Evolutionary conservation across 2,329 filamentous ascomycete species (phyloP).

Genomic region (Cadophora sp.): DNA sequence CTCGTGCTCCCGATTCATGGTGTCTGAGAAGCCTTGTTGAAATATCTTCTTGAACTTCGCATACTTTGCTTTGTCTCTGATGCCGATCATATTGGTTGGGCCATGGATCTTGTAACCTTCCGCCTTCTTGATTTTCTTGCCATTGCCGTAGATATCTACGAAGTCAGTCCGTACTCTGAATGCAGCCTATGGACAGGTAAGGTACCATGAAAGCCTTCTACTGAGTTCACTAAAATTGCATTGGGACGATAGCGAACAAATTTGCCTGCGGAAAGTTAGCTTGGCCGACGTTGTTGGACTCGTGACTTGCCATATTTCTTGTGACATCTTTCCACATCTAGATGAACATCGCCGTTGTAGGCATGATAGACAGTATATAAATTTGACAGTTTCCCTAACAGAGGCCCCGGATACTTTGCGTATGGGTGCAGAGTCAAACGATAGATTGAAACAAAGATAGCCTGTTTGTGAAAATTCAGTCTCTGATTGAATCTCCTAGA

Average conservation of each 20-base stretch:
- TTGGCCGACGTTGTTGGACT: neutral
- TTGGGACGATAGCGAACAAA: slow-evolving; percentile 38
- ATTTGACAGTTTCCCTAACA: slow-evolving; percentile 41
- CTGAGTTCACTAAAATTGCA: slow-evolving; percentile 27
- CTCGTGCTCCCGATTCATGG: slow-evolving; percentile 27
- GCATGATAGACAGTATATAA: slow-evolving; percentile 44
- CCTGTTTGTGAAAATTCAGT: slow-evolving; percentile 6
- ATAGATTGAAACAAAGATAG: slow-evolving; percentile 50
- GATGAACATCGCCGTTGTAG: slow-evolving; percentile 46
- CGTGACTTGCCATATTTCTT: slow-evolving; percentile 44
- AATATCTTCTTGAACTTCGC: slow-evolving; percentile 58
- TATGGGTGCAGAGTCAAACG: slow-evolving; percentile 42
- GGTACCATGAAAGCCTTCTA: slow-evolving; percentile 28
- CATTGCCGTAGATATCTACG: slow-evolving; percentile 67
- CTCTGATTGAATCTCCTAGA: neutral
- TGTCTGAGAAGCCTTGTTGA: slow-evolving; percentile 40
- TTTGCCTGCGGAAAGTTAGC: slow-evolving; percentile 49
- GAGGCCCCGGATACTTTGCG: slow-evolving; percentile 46
- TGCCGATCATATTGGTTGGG: slow-evolving; percentile 70
- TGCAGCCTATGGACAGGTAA: no score
- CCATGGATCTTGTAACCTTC: slow-evolving; percentile 63
- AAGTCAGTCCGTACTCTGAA: neutral
- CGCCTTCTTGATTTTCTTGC: slow-evolving; percentile 67
- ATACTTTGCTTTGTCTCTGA: slow-evolving; percentile 69
- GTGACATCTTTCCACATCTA: slow-evolving; percentile 45